A percentile compares a stretch with the other conserved stretches of the same genome.
Evolutionary conservation across 1,139 yeast species (phyloP).

Genomic region (Zygoascus hellenicus): DNA sequence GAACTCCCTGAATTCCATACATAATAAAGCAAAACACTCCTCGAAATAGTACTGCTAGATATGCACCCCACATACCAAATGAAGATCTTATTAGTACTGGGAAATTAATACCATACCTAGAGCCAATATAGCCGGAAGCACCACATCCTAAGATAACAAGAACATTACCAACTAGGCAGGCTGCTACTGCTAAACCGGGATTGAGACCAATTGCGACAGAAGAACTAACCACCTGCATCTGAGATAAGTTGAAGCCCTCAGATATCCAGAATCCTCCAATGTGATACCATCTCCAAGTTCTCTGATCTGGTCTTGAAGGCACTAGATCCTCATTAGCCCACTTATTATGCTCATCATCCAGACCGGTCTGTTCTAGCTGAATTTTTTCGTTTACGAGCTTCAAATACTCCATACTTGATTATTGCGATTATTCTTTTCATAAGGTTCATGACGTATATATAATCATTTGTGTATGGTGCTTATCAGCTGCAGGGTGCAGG

Average conservation of each 20-base stretch:
- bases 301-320: slow-evolving; percentile 55
- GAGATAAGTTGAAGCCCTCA: slow-evolving; percentile 59
- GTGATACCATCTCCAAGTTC: slow-evolving; percentile 74
- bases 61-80: slow-evolving; percentile 71
- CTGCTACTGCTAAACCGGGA: slow-evolving; percentile 21
- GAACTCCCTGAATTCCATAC: slow-evolving; percentile 13
- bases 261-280: slow-evolving; percentile 71
- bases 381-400: too few relatives aligned
- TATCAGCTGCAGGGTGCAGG: too few relatives aligned
- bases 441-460: too few relatives aligned
- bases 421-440: too few relatives aligned
- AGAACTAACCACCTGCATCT: slow-evolving; percentile 21
- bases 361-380: too few relatives aligned
- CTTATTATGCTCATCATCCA: too few relatives aligned
- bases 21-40: slow-evolving; percentile 11
- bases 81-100: slow-evolving; percentile 69
- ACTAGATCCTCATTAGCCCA: slow-evolving; percentile 43
- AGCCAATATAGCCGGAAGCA: slow-evolving; percentile 61
- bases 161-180: slow-evolving; percentile 44
- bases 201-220: slow-evolving; percentile 24
- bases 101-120: slow-evolving; percentile 67
- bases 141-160: slow-evolving; percentile 57
- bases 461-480: too few relatives aligned
- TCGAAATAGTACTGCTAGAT: slow-evolving; percentile 58
- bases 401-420: too few relatives aligned